Evolutionary conservation across 2,329 filamentous ascomycete genomes (phyloP), one percentile per base, ranked within the genome.

Genomic region (Calycina marina): DNA sequence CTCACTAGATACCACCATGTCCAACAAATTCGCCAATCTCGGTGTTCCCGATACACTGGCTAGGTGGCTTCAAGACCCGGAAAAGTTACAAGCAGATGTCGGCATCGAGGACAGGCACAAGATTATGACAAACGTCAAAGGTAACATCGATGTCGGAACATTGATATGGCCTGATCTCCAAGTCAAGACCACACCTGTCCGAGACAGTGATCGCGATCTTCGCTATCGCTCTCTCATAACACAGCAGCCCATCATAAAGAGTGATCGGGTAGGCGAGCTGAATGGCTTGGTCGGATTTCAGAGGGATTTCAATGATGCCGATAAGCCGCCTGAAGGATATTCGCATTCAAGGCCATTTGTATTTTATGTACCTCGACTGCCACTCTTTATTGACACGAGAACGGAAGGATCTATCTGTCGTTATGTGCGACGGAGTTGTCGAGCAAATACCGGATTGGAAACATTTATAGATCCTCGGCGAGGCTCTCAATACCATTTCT

Each of bases 371-470:
- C 83, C 85, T 1, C 68, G 77, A 37, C 70, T 96, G 6, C 88
- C 88, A 0, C 69, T 98, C 9, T 93, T 86, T 57, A 90, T 98
- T 48, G 90, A 94, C 55, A 90, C 86, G 6, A 70, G 90, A 38
- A 72, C 72, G 52, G 84, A 93, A 59, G 90, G 88, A 14, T 93
- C 83, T 4, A 62, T 74, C 20, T 75, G 90, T 36, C 80, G 90
- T 27, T 94, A 90, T 51, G 75, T 92, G n/a, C 74, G 90, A 35
- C 73, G 88, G 43, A 96, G 90, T 48, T 98, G 90, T 59, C 74
- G 72, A 39, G 83, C 90, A 1, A 98, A 96, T 49, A 73, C 90
- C n/a, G 68, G 71, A 18, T 63, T 96, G 46, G 86, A 90, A 51
- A 92, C 86, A 0, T 81, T 46, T 70, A 94, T 53, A 29, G 82